These are phyloP conservation scores for Botrytis aclada DNA, from an alignment of 2,329 filamentous ascomycete genomes.

Conservation along the genomic window DNA sequence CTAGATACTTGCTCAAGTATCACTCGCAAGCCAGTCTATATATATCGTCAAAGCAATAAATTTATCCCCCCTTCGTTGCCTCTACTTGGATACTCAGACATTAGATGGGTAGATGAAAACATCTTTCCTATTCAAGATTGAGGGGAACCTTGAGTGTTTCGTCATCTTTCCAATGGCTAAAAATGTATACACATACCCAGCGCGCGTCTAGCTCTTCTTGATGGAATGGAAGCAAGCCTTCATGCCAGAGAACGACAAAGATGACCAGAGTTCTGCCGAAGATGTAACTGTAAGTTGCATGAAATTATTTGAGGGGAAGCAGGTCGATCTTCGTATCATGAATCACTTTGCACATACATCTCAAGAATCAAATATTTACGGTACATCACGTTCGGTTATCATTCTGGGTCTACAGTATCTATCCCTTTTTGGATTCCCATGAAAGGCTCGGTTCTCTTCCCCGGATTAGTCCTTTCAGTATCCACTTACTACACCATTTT, in stretches of 20 bases:
- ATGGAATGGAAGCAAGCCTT: not conserved
- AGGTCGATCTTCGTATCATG: not conserved
- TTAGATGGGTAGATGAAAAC: not conserved
- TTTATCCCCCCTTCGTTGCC: not conserved
- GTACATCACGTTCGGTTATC: not conserved
- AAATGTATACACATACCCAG: not conserved
- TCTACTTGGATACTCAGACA: not conserved
- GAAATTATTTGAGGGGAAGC: too few relatives aligned
- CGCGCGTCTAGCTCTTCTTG: not conserved
- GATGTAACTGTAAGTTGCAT: not conserved
- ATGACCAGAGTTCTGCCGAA: not conserved
- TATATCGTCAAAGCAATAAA: not conserved
- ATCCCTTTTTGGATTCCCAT: not conserved
- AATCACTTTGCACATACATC: not conserved
- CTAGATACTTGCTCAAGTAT: not conserved
- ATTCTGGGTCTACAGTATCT: not conserved
- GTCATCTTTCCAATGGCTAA: not conserved
- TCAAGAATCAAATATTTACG: not conserved
- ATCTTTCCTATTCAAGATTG: not conserved
- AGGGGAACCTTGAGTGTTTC: not conserved
- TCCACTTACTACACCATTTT: conserved; percentile 10
- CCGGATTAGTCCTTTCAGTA: conserved; percentile 11
- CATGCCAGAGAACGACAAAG: not conserved
- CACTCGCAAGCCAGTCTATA: not conserved
- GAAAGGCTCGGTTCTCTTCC: conserved; percentile 10